phyloP scores from a whole-genome alignment of 306 rosid genomes.

The Cajanus cajan region DNA sequence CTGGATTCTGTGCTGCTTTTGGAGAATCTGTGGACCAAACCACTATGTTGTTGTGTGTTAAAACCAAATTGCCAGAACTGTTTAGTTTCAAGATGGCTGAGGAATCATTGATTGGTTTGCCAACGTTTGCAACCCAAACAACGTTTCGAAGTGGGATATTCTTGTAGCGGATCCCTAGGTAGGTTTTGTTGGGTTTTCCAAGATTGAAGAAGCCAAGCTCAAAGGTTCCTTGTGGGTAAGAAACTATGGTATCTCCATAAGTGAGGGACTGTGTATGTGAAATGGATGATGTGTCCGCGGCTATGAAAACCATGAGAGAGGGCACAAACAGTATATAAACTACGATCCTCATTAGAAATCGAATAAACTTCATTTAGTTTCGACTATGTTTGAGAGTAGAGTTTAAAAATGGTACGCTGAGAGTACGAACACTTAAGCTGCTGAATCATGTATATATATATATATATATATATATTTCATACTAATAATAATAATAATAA shows the following conservation, averaged over 20 bases:
- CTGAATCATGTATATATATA: too few relatives aligned
- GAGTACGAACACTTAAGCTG: too few relatives aligned
- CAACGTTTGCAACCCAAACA: background rate
- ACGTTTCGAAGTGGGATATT: background rate
- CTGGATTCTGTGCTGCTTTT: background rate
- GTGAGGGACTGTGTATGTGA: background rate
- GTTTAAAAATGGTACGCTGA: background rate
- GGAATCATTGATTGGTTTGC: background rate
- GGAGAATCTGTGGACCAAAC: background rate
- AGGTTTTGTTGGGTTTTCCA: background rate
- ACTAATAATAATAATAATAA: too few relatives aligned
- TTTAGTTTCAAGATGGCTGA: background rate
- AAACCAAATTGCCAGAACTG: background rate
- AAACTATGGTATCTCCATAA: background rate
- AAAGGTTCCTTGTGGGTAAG: background rate
- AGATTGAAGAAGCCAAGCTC: background rate
- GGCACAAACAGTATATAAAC: background rate
- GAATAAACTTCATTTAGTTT: background rate
- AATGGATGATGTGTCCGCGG: background rate
- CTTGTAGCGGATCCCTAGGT: background rate
- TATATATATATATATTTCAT: too few relatives aligned
- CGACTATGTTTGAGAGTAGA: background rate
- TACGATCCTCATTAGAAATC: background rate
- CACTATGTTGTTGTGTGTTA: background rate
- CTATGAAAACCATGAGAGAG: background rate